Evolutionary conservation across 495 filamentous ascomycete genomes (phyloP).

Genomic region (Xylaria acuta): DNA sequence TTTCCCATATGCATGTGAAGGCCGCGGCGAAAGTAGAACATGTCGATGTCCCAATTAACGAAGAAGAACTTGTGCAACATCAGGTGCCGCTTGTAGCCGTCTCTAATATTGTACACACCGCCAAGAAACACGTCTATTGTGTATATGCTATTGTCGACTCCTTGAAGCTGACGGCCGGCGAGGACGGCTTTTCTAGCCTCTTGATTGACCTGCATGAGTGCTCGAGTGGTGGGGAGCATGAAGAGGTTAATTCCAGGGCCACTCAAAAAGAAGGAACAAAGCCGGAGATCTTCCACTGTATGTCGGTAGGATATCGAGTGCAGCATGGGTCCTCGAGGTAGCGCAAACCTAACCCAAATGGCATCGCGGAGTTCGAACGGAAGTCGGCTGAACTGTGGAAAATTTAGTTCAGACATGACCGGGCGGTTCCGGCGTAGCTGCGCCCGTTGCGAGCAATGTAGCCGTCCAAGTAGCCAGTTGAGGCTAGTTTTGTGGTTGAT

Average conservation of each 20-base stretch:
- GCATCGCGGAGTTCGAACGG: background rate
- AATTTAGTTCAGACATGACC: background rate
- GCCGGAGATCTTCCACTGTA: background rate
- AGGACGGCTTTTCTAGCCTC: conserved; percentile 7
- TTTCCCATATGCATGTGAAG: too few relatives aligned
- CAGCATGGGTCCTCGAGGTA: conserved; percentile 12
- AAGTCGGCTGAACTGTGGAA: background rate
- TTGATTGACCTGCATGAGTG: conserved; percentile 3
- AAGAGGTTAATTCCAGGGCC: background rate
- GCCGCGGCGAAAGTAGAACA: conserved; percentile 2
- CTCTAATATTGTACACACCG: background rate
- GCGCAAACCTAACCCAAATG: background rate
- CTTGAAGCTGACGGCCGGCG: conserved; percentile 3
- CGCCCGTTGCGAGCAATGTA: background rate
- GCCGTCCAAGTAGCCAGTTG: background rate
- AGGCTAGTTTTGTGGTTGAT: conserved; percentile 1
- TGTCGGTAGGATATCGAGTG: background rate
- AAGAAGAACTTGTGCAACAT: background rate
- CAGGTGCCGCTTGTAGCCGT: too few relatives aligned
- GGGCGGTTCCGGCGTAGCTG: background rate
- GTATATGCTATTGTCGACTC: background rate
- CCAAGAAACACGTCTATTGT: background rate
- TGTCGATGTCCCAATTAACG: conserved; percentile 11
- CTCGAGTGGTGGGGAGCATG: background rate
- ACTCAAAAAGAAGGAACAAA: background rate